Evolutionary conservation across 1,284 basidiomycete species (phyloP), one percentile per base, ranked within the genome.

Genomic region (Abortiporus biennis): DNA sequence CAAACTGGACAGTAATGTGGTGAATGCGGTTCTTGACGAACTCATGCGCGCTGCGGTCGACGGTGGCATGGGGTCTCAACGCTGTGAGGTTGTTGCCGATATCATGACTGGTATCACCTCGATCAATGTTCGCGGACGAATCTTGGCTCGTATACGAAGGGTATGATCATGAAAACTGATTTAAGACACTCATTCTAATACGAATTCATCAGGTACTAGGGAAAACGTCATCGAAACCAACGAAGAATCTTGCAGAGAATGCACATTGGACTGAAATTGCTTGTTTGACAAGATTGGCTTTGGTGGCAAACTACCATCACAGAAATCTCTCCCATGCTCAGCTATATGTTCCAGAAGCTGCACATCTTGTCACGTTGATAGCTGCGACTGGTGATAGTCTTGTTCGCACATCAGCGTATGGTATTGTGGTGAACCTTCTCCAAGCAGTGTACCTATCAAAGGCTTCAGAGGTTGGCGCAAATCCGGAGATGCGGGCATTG

Each of bases 191-290:
- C 36, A 16, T 13, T 3, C 9, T 15, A 39, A 39, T 42, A 13
- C 23, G 23, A 27, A 30, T 33, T 43, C 27, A 33, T 1, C 44
- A 87, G 84, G 79, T 80, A 20, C 71, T 92, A 44, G 80, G 80
- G 34, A 88, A 74, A 67, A 77, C 85, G 1, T 80, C 84, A 36
- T 69, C 78, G 34, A 77, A 78, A 53, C 69, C 78, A 1, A 76
- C 80, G 3, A 67, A 63, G 40, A 71, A 72, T 9, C 70, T 93
- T 2, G 68, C 74, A 2, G 80, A 89, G 35, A 88, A 88, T 59
- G 63, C 74, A 1, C 79, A 84, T 46, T 94, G 90, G 88, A 79
- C 75, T 47, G 91, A 94, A 58, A 86, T 94, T 9, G 82, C 85
- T 2, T 83, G 84, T 1, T 67, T 93, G 24, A 71, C 86, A 25